These are phyloP conservation scores for Aspergillus novoparasiticus DNA, from an alignment of 2,329 filamentous ascomycete species.

Conservation along the genomic window DNA sequence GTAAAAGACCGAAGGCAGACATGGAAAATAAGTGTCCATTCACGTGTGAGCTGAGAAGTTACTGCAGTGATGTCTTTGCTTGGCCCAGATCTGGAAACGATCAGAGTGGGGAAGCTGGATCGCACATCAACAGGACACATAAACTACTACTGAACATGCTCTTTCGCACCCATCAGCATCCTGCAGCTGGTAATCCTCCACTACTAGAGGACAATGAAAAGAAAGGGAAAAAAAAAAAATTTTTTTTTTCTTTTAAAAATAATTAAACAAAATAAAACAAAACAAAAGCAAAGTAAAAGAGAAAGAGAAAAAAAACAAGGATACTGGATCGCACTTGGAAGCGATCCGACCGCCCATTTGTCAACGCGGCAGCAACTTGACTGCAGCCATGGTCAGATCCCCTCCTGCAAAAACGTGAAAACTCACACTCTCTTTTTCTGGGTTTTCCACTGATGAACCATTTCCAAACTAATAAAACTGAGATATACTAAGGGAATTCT, in stretches of 20 bases:
- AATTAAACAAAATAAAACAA: too few species aligned
- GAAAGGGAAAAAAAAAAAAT: not conserved
- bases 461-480: not conserved
- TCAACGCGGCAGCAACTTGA: constrained; percentile 12
- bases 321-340: constrained; percentile 20
- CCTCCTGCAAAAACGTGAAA: constrained; percentile 19
- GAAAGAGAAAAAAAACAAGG: not conserved
- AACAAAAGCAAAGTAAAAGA: too few species aligned
- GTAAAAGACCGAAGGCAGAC: not conserved
- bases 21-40: not conserved
- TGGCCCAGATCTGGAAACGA: constrained; percentile 27
- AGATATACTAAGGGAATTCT: not conserved
- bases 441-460: not conserved
- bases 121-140: constrained; percentile 20
- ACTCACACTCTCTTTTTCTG: not conserved
- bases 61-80: constrained; percentile 11
- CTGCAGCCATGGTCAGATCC: constrained; percentile 23
- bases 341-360: constrained; percentile 22
- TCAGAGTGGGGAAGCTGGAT: constrained; percentile 25
- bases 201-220: not conserved
- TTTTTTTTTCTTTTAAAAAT: not conserved
- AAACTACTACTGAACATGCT: not conserved
- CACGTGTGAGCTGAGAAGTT: constrained; percentile 1
- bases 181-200: constrained; percentile 15
- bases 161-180: constrained; percentile 10